Evolutionary conservation across 371 early-diverging fungal genomes (phyloP), one percentile per base, ranked within the genome.

Genomic region (Batkoa obscura): DNA sequence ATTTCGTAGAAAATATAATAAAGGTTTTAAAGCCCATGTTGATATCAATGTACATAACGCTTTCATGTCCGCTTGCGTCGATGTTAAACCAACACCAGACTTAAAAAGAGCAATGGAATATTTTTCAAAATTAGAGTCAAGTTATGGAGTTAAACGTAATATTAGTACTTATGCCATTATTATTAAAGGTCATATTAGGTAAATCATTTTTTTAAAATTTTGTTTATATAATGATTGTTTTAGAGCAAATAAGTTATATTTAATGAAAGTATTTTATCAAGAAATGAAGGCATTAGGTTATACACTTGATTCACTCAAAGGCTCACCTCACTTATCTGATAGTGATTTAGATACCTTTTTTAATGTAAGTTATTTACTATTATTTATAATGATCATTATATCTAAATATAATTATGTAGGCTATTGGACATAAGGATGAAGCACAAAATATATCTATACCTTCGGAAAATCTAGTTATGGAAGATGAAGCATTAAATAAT

Each of bases 1-100:
- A 32, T 64, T 86, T 32, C 75, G 77, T 63, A 72, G 72, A 51
- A 70, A 65, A 58, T 71, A 80, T 55, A 72, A 78, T 0, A 70
- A 72, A 36, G 84, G 84, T 47, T 81, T 86, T 84, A 67, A 72
- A 56, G 64, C 79, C 34, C 66, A 76, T 38, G 76, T 79, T 8
- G 83, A 88, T 59, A 73, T 77, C 10, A 72, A 76, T 39, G 68
- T 92, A 53, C 80, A 90, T 64, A 93, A 95, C 63, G 66, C 81
- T 32, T 86, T 93, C 43, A 64, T 92, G 35, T 80, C 84, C 51
- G 83, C 83, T 0, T 78, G 83, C 57, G 66, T 88, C 39, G 72
- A 69, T 17, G 65, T 68, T 3, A 48, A 51, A 31, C 68, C 66
- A 6, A 62, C 56, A 49, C 76, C 82, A 13, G 64, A 74, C 57